phyloP scores from a whole-genome alignment of 176 grass and related monocot genomes.

The Tuctoria greenei region DNA sequence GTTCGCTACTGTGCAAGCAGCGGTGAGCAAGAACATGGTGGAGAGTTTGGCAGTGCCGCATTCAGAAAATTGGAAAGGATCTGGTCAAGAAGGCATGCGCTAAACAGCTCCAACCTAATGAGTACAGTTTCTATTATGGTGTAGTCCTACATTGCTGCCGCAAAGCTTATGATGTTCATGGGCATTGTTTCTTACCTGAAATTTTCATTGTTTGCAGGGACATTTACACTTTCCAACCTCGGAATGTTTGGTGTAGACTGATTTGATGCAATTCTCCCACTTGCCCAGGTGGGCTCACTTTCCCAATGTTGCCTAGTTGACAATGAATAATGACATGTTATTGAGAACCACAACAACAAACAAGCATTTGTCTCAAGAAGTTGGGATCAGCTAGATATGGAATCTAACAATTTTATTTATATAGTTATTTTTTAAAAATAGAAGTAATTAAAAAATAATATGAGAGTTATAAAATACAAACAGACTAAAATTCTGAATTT shows the following conservation, averaged over 20 bases:
- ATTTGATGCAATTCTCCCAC: constrained; percentile 98
- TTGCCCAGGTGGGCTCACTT: constrained; percentile 71
- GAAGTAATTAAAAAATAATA: no score
- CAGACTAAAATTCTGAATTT: no score
- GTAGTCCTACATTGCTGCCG: neutral
- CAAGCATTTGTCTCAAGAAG: no score
- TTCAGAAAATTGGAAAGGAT: constrained; percentile 99
- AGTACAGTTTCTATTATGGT: constrained; percentile 81
- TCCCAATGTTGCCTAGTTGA: neutral
- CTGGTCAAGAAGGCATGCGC: constrained; percentile 76
- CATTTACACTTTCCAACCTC: constrained; percentile 93
- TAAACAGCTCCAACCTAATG: constrained; percentile 93
- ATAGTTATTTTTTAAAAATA: no score
- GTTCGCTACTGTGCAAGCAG: no score
- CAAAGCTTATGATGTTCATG: neutral
- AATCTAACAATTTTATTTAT: no score
- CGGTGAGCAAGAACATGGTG: constrained; percentile 96
- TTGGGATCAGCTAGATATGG: no score
- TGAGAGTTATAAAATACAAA: no score
- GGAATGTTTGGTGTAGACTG: constrained; percentile 97
- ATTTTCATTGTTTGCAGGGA: constrained; percentile 53
- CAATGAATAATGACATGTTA: constrained; percentile 1
- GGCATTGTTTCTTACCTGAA: constrained; percentile 24
- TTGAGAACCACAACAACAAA: no score
- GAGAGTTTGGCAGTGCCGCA: constrained; percentile 81